phyloP scores from a whole-genome alignment of 768 basidiomycete genomes.

The Pleurotus citrinopileatus region DNA sequence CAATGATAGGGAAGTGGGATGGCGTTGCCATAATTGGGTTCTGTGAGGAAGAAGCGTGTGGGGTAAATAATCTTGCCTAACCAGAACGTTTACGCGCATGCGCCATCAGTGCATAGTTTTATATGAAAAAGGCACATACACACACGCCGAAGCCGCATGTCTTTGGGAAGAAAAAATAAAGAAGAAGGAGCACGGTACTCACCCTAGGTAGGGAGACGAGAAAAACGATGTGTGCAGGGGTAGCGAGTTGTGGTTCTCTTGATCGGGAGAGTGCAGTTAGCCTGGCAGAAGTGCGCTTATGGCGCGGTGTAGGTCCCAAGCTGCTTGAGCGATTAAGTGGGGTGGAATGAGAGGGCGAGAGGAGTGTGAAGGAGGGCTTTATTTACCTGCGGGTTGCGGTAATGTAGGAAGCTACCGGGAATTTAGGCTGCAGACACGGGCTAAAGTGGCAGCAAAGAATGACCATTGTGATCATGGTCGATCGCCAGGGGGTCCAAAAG shows the following conservation, averaged over 20 bases:
- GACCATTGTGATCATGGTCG: neutral
- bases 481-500: too few relatives aligned
- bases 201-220: conserved; percentile 3
- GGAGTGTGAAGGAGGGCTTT: too few relatives aligned
- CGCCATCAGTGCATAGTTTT: neutral
- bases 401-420: neutral
- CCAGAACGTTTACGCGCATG: too few relatives aligned
- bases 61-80: too few relatives aligned
- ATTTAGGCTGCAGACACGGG: neutral
- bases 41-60: too few relatives aligned
- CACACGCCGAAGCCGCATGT: conserved; percentile 3
- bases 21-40: conserved; percentile 4
- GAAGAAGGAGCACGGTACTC: neutral
- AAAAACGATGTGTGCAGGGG: conserved; percentile 3
- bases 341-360: too few relatives aligned
- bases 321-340: too few relatives aligned
- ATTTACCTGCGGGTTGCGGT: neutral
- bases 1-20: neutral
- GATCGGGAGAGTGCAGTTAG: neutral
- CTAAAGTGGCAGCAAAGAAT: neutral
- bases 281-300: too few relatives aligned
- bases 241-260: neutral
- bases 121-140: neutral
- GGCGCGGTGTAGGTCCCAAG: too few relatives aligned
- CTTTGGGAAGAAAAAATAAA: neutral